Base-by-base conservation (phyloP, 257 asterid genomes). In the Primulina huaijiensis region DNA sequence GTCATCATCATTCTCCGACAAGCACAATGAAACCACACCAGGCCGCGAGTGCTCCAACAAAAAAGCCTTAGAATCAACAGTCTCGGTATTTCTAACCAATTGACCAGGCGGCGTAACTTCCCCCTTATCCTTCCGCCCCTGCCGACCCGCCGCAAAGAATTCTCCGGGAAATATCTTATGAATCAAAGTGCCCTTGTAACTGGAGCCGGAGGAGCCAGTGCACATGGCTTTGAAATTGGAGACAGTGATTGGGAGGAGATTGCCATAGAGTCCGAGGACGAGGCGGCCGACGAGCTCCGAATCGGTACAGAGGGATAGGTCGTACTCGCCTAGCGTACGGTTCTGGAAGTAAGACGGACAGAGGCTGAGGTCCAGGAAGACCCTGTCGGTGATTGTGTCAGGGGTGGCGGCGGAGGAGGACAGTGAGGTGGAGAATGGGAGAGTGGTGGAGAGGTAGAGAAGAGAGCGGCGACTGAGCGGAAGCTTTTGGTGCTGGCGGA, bases 191-290 rank as follows among this genome's bases (percentile, higher is more conserved):
- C 98, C 98, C 78, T 82, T 92, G 79, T 92, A 92, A 19, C 79
- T 77, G 1, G 98, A 92, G 0, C 96, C 97, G 11, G 83, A 76
- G 0, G 96, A 73, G 59, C 94, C 96, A 0, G 74, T 86, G 66
- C 96, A 86, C 97, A 92, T 89, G 70, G 96, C 43, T 70, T 86
- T 92, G 89, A 92, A 92, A 38, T 92, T 89, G 66, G 97, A 79
- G 4, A 84, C 98, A 11, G 97, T 92, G 61, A 85, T 81, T 1
- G 98, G 98, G 19, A 92, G 87, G 60, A 78, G 79, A 77, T 92
- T 89, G 30, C 98, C 98, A 50, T 88, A 92, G 3, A 92, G 87
- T 31, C 98, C 98, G 67, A 92, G 82, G 46, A 90, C 84, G 53
- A 89, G 76, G 63, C 96, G 94, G 73, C 96, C 97, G 35, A 90